Evolutionary conservation across 1,284 basidiomycete genomes (phyloP), one percentile per base, ranked within the genome.

Genomic region (Cutaneotrichosporon cutaneum): DNA sequence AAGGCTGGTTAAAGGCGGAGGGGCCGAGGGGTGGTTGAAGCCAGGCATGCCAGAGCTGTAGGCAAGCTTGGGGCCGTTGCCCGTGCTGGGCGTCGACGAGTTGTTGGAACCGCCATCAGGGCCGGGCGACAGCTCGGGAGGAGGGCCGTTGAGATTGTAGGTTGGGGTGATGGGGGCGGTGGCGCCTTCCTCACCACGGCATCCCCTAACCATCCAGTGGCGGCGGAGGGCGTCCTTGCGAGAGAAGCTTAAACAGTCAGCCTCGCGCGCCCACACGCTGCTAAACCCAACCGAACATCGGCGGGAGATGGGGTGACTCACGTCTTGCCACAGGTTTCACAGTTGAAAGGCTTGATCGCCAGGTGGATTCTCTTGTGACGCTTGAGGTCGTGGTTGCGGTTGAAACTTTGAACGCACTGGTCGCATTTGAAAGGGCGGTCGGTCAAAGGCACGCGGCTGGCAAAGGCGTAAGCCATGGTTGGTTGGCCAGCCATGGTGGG

Each of bases 301-400:
- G 14, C 22, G 9, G 5, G 22, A 22, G 32, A 26, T 9, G 1
- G 9, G 30, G 7, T 7, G n/a, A 72, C 73, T 69, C 62, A 75
- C 64, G 77, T 76, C 70, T 81, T 81, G 56, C 77, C 75, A 58
- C 80, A 81, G 66, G 77, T 77, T 56, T 76, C 76, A 58, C 80
- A 81, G 9, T 73, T 73, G 59, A 78, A 81, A 22, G 80, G 80
- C 69, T 81, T 81, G 59, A 80, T 76, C 47, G 71, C 74, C n/a
- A 81, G 68, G 63, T 81, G 80, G 24, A 81, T 81, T 52, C 79
- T 69, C 69, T 78, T 79, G 67, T 81, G 79, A 52, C 79, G 71
- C 64, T 81, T 81, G 60, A 81, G 65, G 66, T 81, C 80, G 62
- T 81, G 80, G 65, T 81, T 81, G 26, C 80, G 78, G 71, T 81